These are phyloP conservation scores for Phytophthora citricola DNA, from an alignment of 352 stramenopile genomes.

Conservation along the genomic window DNA sequence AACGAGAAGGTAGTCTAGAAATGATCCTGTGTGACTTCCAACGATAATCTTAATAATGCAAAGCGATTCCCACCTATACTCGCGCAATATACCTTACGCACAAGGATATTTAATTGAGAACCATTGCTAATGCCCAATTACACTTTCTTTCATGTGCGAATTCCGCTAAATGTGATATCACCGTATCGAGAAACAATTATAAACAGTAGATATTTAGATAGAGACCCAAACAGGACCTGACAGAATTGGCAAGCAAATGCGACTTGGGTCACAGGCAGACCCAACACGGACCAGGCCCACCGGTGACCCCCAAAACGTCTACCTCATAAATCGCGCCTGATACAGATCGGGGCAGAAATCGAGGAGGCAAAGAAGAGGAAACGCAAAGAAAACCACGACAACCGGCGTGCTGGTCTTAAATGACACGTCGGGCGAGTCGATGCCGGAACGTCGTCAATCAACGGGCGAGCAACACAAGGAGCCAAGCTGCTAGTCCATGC, in stretches of 20 bases:
- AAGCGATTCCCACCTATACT: background rate
- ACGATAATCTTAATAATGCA: background rate
- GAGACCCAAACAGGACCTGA: background rate
- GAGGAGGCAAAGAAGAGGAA: no score
- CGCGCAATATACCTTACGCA: background rate
- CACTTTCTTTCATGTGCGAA: no score
- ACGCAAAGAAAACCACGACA: no score
- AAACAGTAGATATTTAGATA: background rate
- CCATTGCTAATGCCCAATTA: background rate
- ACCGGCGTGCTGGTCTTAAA: no score
- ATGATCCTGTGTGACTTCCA: background rate
- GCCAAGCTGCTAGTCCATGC: no score
- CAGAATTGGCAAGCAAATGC: no score
- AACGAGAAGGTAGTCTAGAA: background rate
- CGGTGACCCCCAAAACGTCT: background rate
- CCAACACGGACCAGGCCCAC: background rate
- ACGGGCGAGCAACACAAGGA: no score
- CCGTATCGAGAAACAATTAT: background rate
- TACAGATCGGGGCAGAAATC: no score
- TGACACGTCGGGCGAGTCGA: no score
- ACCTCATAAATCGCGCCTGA: background rate
- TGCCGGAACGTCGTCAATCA: no score
- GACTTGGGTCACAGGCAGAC: background rate
- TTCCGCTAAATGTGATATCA: background rate
- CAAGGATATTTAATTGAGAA: background rate